A percentile compares a stretch with the other conserved stretches of the same genome.
These are phyloP conservation scores for Ustilago hordei DNA, from an alignment of 1,284 basidiomycete genomes.

Conservation along the genomic window DNA sequence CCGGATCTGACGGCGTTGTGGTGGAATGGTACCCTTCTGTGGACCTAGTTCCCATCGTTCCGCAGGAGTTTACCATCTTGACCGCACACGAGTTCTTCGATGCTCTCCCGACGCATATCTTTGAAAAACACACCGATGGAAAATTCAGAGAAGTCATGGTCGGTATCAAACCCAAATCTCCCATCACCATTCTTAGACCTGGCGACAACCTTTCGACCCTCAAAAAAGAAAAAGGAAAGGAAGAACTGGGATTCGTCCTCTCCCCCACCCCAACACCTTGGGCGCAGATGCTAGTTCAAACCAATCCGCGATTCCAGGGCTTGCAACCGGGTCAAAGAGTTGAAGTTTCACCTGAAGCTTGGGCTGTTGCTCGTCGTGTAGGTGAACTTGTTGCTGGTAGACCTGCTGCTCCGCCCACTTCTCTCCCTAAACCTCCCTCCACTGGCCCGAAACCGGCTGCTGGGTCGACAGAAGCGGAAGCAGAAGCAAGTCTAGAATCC, in stretches of 20 bases:
- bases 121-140: slow-evolving; percentile 77
- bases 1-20: slow-evolving; percentile 40
- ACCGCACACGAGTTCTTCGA: slow-evolving; percentile 99
- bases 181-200: slow-evolving; percentile 53
- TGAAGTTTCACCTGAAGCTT: slow-evolving; percentile 63
- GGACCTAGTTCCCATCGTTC: slow-evolving; percentile 75
- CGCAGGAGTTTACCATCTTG: slow-evolving; percentile 80
- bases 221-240: slow-evolving; percentile 15
- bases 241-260: slow-evolving; percentile 76
- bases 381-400: slow-evolving; percentile 64
- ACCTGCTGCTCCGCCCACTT: slow-evolving; percentile 26
- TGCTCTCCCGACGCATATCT: slow-evolving; percentile 89
- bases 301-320: slow-evolving; percentile 54
- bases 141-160: slow-evolving; percentile 87
- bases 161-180: slow-evolving; percentile 70
- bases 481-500: slow-evolving; percentile 20
- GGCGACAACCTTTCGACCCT: slow-evolving; percentile 18
- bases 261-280: slow-evolving; percentile 77
- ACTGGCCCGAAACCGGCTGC: background rate
- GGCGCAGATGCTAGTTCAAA: slow-evolving; percentile 73
- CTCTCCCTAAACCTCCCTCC: background rate
- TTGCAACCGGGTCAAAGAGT: slow-evolving; percentile 64
- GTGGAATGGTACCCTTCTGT: slow-evolving; percentile 82
- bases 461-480: slow-evolving; percentile 23
- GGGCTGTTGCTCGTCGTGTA: slow-evolving; percentile 60